Conservation (phyloP, 176 grass and related monocot genomes). For the Oryza meyeriana region DNA sequence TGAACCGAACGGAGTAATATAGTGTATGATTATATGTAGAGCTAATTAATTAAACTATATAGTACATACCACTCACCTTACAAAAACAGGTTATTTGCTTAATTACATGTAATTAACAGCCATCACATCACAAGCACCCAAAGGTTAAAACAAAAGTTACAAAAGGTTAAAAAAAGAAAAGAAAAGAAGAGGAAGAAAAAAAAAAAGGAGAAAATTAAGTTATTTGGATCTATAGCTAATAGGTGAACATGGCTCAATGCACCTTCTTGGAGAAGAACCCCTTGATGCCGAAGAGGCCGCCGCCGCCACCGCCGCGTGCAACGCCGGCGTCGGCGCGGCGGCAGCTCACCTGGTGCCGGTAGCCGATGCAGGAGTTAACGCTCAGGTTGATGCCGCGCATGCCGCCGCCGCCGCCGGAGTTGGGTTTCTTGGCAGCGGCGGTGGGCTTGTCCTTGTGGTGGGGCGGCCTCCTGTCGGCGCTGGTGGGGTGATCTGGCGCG, state of each 20-base stretch:
- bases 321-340: conserved; percentile 38
- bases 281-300: conserved; percentile 56
- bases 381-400: conserved; percentile 57
- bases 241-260: conserved; percentile 29
- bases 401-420: conserved; percentile 16
- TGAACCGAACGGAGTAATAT: too few relatives aligned
- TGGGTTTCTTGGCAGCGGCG: background rate
- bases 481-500: background rate
- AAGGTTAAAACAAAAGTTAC: background rate
- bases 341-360: conserved; percentile 57
- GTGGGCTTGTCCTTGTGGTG: conserved; percentile 11
- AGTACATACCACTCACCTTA: background rate
- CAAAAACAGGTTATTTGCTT: conserved; percentile 28
- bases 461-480: background rate
- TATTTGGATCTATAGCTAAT: background rate
- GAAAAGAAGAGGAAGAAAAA: too few relatives aligned
- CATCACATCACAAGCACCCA: background rate
- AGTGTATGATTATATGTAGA: background rate
- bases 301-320: conserved; percentile 10
- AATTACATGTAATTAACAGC: conserved; percentile 38
- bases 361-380: conserved; percentile 82
- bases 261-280: conserved; percentile 84
- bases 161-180: background rate
- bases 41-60: conserved; percentile 21
- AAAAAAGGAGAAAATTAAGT: background rate